Evolutionary conservation across 371 early-diverging fungal species (phyloP).

Genomic region (Amoeboradix gromovi): DNA sequence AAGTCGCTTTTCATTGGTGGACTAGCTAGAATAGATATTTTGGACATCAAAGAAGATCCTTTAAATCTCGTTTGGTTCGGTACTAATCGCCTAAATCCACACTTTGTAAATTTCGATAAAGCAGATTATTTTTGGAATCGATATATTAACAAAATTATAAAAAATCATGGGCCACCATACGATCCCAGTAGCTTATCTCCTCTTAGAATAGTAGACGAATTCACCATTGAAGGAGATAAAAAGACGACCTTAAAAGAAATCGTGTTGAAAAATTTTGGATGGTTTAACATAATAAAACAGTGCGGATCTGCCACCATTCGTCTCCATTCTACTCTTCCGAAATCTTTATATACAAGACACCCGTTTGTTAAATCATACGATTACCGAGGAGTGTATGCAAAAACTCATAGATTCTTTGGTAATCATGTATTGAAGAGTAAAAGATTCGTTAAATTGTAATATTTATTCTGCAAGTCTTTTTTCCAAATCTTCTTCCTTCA

Average conservation of each 20-base stretch:
- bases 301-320: background rate
- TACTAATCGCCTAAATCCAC: background rate
- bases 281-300: background rate
- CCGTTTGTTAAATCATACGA: background rate
- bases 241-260: background rate
- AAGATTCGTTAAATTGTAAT: background rate
- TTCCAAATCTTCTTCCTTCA: conserved; percentile 9
- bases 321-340: background rate
- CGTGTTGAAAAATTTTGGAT: background rate
- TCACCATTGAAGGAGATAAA: background rate
- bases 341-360: background rate
- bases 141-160: background rate
- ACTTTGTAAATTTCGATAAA: background rate
- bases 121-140: background rate
- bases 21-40: background rate
- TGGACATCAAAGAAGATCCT: background rate
- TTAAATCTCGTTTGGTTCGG: background rate
- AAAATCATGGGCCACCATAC: background rate
- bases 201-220: background rate
- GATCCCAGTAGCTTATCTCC: background rate
- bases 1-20: background rate
- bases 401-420: background rate
- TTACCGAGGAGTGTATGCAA: background rate
- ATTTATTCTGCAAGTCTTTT: background rate
- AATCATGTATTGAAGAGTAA: background rate